Base-by-base conservation (phyloP, 2,329 filamentous ascomycete species). In the Hansfordia pulvinata region DNA sequence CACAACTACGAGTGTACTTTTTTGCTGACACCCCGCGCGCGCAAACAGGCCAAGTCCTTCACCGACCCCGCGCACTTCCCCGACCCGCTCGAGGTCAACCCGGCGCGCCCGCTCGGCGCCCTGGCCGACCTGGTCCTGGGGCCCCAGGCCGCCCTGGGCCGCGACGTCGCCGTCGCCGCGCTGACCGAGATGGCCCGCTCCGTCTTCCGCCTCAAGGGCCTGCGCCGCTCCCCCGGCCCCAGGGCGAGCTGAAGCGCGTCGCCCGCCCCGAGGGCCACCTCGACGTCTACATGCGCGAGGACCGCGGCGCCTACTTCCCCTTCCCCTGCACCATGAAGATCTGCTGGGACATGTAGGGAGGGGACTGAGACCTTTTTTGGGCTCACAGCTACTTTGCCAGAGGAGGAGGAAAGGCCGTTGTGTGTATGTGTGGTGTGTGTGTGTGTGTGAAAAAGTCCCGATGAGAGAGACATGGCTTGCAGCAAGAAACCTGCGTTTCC, bases 221-320 rank as follows among this genome's bases (percentile, higher is more conserved):
- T 85, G 8, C 56, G 71, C 5, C 60, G 72, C 17, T 72, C 69
- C 0, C 55, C 67, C 0, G 79, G 79, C 0, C 64, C 1, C 71
- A 78, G 49, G 79, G 79, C 0, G 53, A 71, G 42, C 46, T 84
- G 35, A 80, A 81, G 59, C 76, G 69, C 54, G 58, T 82, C 2
- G 50, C 57, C 0, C 57, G 60, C 7, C 54, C 59, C 0, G 68
- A 62, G 1, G 69, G 68, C 0, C 11, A 16, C 5, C 13, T 18
- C 20, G 17, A 17, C 8, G 11, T 20, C 4, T 27, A 19, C 14
- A n/a, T 82, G 58, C 64, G 66, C 19, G 69, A 77, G 49, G 73
- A 82, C 41, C 72, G 74, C 56, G 67, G 70, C 10, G 54, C 53
- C 12, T 62, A 60, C 37, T 66, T 57, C 33, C 56, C 62, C 4